Base-by-base conservation (phyloP, 306 rosid species). In the Lathyrus oleraceus region DNA sequence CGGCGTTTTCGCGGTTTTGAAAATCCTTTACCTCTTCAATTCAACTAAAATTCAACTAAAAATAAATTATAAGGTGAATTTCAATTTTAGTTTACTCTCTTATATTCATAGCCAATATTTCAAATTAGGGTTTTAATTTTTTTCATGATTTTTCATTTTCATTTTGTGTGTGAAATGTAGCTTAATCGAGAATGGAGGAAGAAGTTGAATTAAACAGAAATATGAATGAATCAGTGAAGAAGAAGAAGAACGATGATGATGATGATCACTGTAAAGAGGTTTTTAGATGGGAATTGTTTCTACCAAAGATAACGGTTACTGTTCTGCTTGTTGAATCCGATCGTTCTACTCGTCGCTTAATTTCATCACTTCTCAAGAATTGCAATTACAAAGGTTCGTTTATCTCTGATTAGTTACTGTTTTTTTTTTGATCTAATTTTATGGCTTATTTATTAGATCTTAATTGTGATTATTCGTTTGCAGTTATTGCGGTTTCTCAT, bases 281-380 rank as follows among this genome's bases (percentile, higher is more conserved):
- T 56, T 81, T 85, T 42, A 54, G 65, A 16, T 79, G 77, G 74
- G 82, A 78, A 63, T 79, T 15, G 70, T 58, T 78, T 82, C 66
- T 90, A 5, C 88, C 84, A 10, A 68, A 56, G 15, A 58, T 4
- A 11, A 53, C 10, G 0, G 30, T 71, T 0, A 78, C 78, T 40
- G 86, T 88, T 28, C 66, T 91, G 5, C 81, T 86, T n/a, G 88
- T 91, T 4, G 95, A 91, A 82, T 53, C 90, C 11, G 97, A 88
- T 81, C 81, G 82, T 52, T 80, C 95, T 16, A 88, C 95, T 56
- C 88, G 92, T 21, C 87, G 82, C 49, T 66, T 88, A 51, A 84
- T 91, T 38, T 2, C 97, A 3, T 85, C 90, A 2, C 89, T 91
- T 65, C 97, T 91, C 36, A 87, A 81, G 0, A 91, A 85, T 76